These are phyloP conservation scores for Tuber melanosporum DNA, from an alignment of 495 filamentous ascomycete genomes.

Conservation along the genomic window DNA sequence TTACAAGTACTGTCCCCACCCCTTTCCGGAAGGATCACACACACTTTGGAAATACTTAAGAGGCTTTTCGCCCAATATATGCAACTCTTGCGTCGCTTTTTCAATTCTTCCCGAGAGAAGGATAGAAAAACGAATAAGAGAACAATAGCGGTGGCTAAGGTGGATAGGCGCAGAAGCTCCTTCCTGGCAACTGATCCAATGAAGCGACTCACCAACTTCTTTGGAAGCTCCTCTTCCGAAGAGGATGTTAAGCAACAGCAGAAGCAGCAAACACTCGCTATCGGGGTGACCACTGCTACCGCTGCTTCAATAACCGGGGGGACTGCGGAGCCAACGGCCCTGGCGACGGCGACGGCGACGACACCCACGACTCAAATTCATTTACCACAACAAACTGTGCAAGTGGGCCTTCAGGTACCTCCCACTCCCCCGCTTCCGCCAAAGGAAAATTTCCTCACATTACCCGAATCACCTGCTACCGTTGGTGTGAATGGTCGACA, in stretches of 20 bases:
- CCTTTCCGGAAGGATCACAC: background rate
- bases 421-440: background rate
- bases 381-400: background rate
- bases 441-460: background rate
- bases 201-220: slow-evolving; percentile 31
- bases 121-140: background rate
- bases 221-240: slow-evolving; percentile 28
- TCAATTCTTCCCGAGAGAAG: background rate
- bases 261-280: slow-evolving; percentile 10
- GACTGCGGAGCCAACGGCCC: slow-evolving; percentile 6
- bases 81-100: background rate
- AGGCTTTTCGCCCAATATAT: slow-evolving; percentile 5
- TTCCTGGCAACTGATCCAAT: slow-evolving; percentile 30
- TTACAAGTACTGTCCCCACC: background rate
- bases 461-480: background rate
- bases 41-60: background rate
- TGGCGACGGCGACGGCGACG: background rate
- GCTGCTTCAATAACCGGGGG: slow-evolving; percentile 9
- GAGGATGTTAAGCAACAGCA: slow-evolving; percentile 13
- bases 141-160: slow-evolving; percentile 26
- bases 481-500: slow-evolving; percentile 4
- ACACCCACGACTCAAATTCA: background rate
- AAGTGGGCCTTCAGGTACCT: background rate
- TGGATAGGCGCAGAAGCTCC: slow-evolving; percentile 22
- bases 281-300: slow-evolving; percentile 8